Base-by-base conservation (phyloP, 305 asterid genomes). In the Fraxinus paxiana region DNA sequence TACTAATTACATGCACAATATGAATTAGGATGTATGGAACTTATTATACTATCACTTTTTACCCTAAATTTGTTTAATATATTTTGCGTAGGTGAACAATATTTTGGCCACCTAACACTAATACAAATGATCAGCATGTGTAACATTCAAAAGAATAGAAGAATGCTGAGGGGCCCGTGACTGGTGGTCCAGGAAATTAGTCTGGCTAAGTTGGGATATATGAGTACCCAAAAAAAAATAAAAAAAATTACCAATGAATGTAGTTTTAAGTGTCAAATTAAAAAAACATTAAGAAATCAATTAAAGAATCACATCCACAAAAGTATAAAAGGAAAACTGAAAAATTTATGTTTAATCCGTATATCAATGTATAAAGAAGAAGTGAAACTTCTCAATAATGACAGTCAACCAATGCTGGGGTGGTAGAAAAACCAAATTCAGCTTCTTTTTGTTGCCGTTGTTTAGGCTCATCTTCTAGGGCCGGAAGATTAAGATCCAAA, bases 401-500 rank as follows among this genome's bases (percentile, higher is more conserved):
- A 85, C 96, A 92, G 85, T 86, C 92, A 77, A 91, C 88, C 86
- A 91, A 77, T 51, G 90, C 77, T 63, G 90, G 82, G 56, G 85
- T 30, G 82, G 83, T 70, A 72, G 96, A 83, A 15, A 90, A 73
- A 72, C 41, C 87, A 81, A 88, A 74, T 15, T 56, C 77, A n/a
- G 90, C 73, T 79, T 84, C 85, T 51, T 81, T 75, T 48, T 71
- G 81, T 76, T 46, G 59, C 59, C 15, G 18, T 4, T 38, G 37
- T 67, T 86, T 87, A 79, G 28, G 73, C 4, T 88, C 90, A 18
- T 90, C 92, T 41, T 86, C 92, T 8, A 91, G 95, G 9, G 95
- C 95, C n/a, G 94, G 97, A 75, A 90, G 93, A 31, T 94, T 94
- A 37, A 94, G 97, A 90, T 94, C 98, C 89, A 94, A 84, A 6